Percentiles rank a stretch among this genome's conserved stretches.
Conservation (phyloP, 2,329 filamentous ascomycete genomes). For the Paradendryphiella salina region DNA sequence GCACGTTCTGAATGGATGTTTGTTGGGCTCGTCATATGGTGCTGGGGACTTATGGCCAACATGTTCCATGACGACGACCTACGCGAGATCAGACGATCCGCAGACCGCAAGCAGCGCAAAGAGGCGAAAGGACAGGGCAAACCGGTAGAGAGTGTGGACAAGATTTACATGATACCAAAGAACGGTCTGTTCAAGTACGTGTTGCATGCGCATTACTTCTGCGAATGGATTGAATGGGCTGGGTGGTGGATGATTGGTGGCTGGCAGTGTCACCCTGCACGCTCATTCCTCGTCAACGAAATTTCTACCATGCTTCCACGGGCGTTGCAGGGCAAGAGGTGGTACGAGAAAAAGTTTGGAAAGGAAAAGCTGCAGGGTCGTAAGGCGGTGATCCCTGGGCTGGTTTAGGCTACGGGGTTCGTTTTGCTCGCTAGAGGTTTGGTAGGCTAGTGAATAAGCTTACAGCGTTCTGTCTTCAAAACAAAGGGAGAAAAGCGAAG, state of each 20-base stretch:
- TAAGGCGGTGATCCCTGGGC: conserved; percentile 71
- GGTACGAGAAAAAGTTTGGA: conserved; percentile 90
- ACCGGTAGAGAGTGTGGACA: conserved; percentile 62
- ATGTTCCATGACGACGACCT: conserved; percentile 89
- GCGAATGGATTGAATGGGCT: conserved; percentile 94
- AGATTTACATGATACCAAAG: conserved; percentile 84
- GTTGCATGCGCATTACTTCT: conserved; percentile 91
- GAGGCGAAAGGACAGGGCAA: conserved; percentile 52
- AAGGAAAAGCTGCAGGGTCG: conserved; percentile 74
- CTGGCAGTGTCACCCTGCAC: conserved; percentile 70
- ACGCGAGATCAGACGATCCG: conserved; percentile 78
- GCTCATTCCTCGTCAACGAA: conserved; percentile 84
- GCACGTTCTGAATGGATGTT: conserved; percentile 53
- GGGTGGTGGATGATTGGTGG: conserved; percentile 80
- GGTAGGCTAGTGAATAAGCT: conserved; percentile 4
- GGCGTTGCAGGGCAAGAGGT: conserved; percentile 76
- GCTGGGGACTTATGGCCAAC: conserved; percentile 74
- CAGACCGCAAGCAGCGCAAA: conserved; percentile 62
- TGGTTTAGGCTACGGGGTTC: conserved; percentile 47
- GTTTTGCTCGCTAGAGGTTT: neutral
- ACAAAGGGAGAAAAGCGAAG: neutral
- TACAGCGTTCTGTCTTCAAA: neutral
- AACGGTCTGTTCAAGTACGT: conserved; percentile 81
- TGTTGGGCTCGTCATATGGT: conserved; percentile 74
- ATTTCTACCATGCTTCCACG: conserved; percentile 87